Percentiles rank a stretch among this genome's conserved stretches.
These are phyloP conservation scores for Meredithiella fracta DNA, from an alignment of 2,329 filamentous ascomycete species.

Conservation along the genomic window DNA sequence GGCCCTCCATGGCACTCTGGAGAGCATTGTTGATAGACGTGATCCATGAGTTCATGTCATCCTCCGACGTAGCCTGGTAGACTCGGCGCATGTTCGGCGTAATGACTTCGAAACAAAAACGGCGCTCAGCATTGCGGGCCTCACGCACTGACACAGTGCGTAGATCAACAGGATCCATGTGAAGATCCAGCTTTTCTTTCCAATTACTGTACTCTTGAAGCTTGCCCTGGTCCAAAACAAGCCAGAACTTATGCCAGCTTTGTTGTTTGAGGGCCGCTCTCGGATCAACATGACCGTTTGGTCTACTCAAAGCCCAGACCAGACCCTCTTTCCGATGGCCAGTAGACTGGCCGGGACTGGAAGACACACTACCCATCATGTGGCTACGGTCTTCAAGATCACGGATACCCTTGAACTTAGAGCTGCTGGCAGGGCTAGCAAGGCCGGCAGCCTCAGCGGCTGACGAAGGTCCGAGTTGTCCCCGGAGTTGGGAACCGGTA, in stretches of 20 bases:
- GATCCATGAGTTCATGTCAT: slow-evolving; percentile 97
- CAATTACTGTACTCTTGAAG: slow-evolving; percentile 97
- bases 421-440: slow-evolving; percentile 34
- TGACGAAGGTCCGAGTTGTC: slow-evolving; percentile 23
- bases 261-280: slow-evolving; percentile 80
- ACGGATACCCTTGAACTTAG: slow-evolving; percentile 77
- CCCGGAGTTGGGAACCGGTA: slow-evolving; percentile 46
- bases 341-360: slow-evolving; percentile 36
- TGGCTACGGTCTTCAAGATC: slow-evolving; percentile 75
- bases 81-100: slow-evolving; percentile 91
- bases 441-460: slow-evolving; percentile 8
- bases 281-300: slow-evolving; percentile 86
- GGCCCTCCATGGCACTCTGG: slow-evolving; percentile 84
- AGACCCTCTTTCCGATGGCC: slow-evolving; percentile 82
- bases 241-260: slow-evolving; percentile 99
- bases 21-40: slow-evolving; percentile 89
- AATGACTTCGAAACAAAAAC: slow-evolving; percentile 97
- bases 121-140: slow-evolving; percentile 79
- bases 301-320: slow-evolving; percentile 83
- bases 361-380: slow-evolving; percentile 26
- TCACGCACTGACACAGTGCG: slow-evolving; percentile 94
- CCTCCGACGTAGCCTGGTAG: slow-evolving; percentile 93
- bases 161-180: slow-evolving; percentile 95
- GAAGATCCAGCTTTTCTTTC: slow-evolving; percentile 91
- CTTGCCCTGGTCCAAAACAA: slow-evolving; percentile 90